Base-by-base conservation (phyloP, 805 yeast genomes). In the Spathaspora sp. region DNA sequence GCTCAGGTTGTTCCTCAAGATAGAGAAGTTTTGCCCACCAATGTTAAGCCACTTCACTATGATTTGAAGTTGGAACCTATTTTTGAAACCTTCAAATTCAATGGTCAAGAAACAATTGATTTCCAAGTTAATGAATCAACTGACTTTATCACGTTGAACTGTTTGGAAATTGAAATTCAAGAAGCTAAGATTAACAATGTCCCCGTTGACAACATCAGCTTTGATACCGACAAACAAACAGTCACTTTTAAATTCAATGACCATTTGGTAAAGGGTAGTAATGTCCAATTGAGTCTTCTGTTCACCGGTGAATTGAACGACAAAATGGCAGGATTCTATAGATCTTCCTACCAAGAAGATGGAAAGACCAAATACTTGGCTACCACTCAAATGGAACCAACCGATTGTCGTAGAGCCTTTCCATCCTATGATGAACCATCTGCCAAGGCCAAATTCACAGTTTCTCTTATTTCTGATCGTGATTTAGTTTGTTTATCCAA, bases 361-460 rank as follows among this genome's bases (percentile, higher is more conserved):
- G 87, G 89, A 19, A 75, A 76, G 53, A 83, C 82, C 40, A 85
- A 83, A 62, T 85, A 85, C 66, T 76, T 87, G 78, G 89, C 90
- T 44, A 85, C 92, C 45, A 87, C 96, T 44, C 96, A 88, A 69
- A 85, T 88, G 82, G 96, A 88, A 71, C 85, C 96, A 20, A 86
- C 93, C 18, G 94, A 88, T 64, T 89, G 93, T 59, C 82, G 96
- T 61, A 79, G 90, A 61, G 94, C 94, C 9, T 88, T 88, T 77
- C 96, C 96, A 32, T 87, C 87, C 63, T 86, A 85, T 61, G 96
- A 88, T 68, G 94, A 87, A 66, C 96, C 96, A 19, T 82, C 87
- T 51, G 77, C 86, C 53, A 88, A 88, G 71, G 89, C 94, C 20
- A 75, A 82, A 48, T 88, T 85, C 61, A 85, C 82, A 51, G 74